phyloP scores from a whole-genome alignment of 2,329 filamentous ascomycete species.

The Rutstroemia sp. region DNA sequence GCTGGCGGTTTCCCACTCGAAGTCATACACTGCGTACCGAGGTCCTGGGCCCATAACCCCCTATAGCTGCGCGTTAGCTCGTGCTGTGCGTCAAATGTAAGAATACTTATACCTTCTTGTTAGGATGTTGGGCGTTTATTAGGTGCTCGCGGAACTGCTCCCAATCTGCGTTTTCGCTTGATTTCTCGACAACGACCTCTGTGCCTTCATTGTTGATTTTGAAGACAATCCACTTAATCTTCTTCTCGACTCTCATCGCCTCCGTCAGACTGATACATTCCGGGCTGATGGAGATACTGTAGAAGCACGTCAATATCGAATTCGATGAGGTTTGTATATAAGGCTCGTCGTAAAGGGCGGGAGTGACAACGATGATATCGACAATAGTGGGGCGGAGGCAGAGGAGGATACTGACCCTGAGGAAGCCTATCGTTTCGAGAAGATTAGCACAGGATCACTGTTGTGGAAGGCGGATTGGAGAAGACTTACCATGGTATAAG shows the following conservation, averaged over 20 bases:
- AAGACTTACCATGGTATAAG: slow-evolving; percentile 17
- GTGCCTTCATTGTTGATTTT: slow-evolving; percentile 79
- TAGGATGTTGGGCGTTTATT: slow-evolving; percentile 64
- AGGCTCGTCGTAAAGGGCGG: slow-evolving; percentile 3
- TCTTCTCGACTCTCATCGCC: slow-evolving; percentile 75
- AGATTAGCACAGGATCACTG: slow-evolving; percentile 14
- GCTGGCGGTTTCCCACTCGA: slow-evolving; percentile 64
- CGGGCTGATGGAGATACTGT: slow-evolving; percentile 62
- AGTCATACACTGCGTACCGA: slow-evolving; percentile 80
- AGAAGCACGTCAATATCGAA: slow-evolving; percentile 9
- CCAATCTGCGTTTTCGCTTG: slow-evolving; percentile 60
- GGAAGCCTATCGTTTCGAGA: slow-evolving; percentile 46
- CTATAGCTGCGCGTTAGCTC: slow-evolving; percentile 31
- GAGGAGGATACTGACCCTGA: slow-evolving; percentile 49
- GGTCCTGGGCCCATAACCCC: slow-evolving; percentile 58
- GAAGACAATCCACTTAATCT: slow-evolving; percentile 81
- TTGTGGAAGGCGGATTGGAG: neutral
- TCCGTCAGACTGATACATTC: slow-evolving; percentile 69
- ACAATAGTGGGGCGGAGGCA: slow-evolving; percentile 15
- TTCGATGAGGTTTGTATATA: neutral
- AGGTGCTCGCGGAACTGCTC: slow-evolving; percentile 70
- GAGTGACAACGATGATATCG: slow-evolving; percentile 5
- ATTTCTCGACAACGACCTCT: slow-evolving; percentile 73
- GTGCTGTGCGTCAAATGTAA: neutral
- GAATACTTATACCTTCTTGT: slow-evolving; percentile 48